Percentiles rank a stretch among this genome's conserved stretches.
Evolutionary conservation across 2,329 filamentous ascomycete genomes (phyloP).

Genomic region (Alternaria atra): DNA sequence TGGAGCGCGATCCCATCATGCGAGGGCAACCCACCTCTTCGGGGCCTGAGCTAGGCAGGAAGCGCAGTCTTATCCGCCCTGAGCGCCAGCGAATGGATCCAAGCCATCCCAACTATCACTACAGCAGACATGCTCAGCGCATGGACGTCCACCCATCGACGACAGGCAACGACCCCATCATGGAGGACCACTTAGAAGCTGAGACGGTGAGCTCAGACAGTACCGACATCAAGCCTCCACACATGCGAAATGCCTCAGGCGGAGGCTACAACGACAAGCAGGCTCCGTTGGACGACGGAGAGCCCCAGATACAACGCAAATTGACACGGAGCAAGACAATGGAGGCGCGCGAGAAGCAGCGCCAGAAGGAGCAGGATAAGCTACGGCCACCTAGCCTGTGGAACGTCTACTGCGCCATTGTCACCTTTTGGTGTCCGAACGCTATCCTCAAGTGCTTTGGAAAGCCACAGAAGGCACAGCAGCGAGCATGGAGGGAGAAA

Average conservation of each 20-base stretch:
- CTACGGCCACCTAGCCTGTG: slow-evolving; percentile 85
- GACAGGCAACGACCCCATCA: slow-evolving; percentile 88
- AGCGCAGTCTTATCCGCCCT: slow-evolving; percentile 87
- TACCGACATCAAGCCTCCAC: slow-evolving; percentile 61
- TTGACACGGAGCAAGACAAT: slow-evolving; percentile 70
- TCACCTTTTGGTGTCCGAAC: slow-evolving; percentile 95
- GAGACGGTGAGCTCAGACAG: slow-evolving; percentile 71
- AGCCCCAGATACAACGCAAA: slow-evolving; percentile 61
- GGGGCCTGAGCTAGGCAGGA: slow-evolving; percentile 68
- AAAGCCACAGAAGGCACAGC: slow-evolving; percentile 83
- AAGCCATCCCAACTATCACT: slow-evolving; percentile 94
- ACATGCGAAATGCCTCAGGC: slow-evolving; percentile 50
- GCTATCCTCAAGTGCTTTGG: slow-evolving; percentile 86
- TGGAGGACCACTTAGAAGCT: slow-evolving; percentile 70
- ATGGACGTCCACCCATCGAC: slow-evolving; percentile 91
- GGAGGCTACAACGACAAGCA: slow-evolving; percentile 52
- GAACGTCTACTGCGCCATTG: slow-evolving; percentile 92
- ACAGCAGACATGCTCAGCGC: slow-evolving; percentile 90
- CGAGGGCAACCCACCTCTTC: slow-evolving; percentile 45
- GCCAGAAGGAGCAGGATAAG: slow-evolving; percentile 68
- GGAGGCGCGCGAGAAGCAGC: slow-evolving; percentile 67
- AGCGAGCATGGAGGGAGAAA: slow-evolving; percentile 96
- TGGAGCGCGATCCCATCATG: slow-evolving; percentile 65
- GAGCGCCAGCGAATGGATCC: slow-evolving; percentile 86
- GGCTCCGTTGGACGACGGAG: slow-evolving; percentile 43